A percentile compares a stretch with the other conserved stretches of the same genome.
phyloP scores from a whole-genome alignment of 345 rosid species.

The Melaleuca alternifolia region DNA sequence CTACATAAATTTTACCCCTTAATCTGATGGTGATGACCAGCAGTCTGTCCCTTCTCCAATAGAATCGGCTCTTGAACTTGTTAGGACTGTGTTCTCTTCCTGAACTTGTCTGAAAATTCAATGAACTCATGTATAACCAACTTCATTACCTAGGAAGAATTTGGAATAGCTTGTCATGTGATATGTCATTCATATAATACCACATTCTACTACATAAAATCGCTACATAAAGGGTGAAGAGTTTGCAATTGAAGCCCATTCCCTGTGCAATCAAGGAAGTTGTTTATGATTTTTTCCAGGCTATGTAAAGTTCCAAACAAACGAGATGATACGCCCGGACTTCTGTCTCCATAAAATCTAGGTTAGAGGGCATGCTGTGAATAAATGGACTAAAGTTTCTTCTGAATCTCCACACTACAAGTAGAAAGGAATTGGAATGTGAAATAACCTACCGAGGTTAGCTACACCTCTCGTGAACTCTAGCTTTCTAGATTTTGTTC shows the following conservation, averaged over 20 bases:
- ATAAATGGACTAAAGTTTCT: not conserved
- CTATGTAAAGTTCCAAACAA: not conserved
- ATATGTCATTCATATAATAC: not conserved
- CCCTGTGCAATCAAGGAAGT: not conserved
- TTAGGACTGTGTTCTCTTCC: not conserved
- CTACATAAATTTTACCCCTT: not conserved
- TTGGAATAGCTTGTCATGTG: not conserved
- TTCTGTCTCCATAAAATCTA: not conserved
- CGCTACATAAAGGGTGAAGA: not conserved
- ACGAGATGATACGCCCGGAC: not conserved
- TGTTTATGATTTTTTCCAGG: not conserved
- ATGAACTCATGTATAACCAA: not conserved
- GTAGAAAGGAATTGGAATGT: too few species aligned
- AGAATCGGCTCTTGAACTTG: not conserved
- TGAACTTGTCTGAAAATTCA: not conserved
- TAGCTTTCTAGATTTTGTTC: not conserved
- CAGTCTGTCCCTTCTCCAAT: not conserved
- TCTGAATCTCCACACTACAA: not conserved
- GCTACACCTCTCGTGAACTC: not conserved
- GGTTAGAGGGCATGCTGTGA: not conserved
- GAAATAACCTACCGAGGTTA: too few species aligned
- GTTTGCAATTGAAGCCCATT: not conserved
- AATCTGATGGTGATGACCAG: not conserved
- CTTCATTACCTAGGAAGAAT: not conserved
- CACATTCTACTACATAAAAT: not conserved